Evolutionary conservation across 371 early-diverging fungal genomes (phyloP).

Genomic region (Apophysomyces elegans): DNA sequence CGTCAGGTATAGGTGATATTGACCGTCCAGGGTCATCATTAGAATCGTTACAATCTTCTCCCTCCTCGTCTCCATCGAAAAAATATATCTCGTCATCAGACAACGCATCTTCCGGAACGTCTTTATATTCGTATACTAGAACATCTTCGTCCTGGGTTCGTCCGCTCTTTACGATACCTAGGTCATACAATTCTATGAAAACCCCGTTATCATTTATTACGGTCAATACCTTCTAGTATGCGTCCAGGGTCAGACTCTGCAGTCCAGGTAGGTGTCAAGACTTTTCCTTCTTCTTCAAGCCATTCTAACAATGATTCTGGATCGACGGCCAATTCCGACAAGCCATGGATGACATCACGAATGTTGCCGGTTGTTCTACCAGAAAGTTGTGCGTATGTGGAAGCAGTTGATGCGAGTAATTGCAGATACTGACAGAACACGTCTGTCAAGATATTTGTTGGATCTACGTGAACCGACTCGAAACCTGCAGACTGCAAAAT

Average conservation of each 20-base stretch:
- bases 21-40: constrained; percentile 5
- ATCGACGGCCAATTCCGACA: constrained; percentile 37
- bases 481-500: constrained; percentile 54
- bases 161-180: constrained; percentile 17
- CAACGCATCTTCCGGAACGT: constrained; percentile 9
- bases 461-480: constrained; percentile 41
- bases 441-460: constrained; percentile 48
- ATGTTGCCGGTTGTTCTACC: constrained; percentile 43
- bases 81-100: constrained; percentile 10
- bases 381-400: constrained; percentile 46
- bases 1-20: constrained; percentile 5
- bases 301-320: constrained; percentile 34
- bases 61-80: constrained; percentile 18
- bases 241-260: constrained; percentile 53
- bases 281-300: constrained; percentile 50
- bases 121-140: constrained; percentile 24
- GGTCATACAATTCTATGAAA: neutral
- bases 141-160: constrained; percentile 18
- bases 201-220: neutral
- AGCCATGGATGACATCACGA: constrained; percentile 39
- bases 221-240: constrained; percentile 40
- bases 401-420: constrained; percentile 40
- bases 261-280: constrained; percentile 48
- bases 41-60: constrained; percentile 15
- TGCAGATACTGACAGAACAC: constrained; percentile 48